Percentiles rank a stretch among this genome's conserved stretches.
These are phyloP conservation scores for Chytridium lagenaria DNA, from an alignment of 371 early-diverging fungal species.

Conservation along the genomic window DNA sequence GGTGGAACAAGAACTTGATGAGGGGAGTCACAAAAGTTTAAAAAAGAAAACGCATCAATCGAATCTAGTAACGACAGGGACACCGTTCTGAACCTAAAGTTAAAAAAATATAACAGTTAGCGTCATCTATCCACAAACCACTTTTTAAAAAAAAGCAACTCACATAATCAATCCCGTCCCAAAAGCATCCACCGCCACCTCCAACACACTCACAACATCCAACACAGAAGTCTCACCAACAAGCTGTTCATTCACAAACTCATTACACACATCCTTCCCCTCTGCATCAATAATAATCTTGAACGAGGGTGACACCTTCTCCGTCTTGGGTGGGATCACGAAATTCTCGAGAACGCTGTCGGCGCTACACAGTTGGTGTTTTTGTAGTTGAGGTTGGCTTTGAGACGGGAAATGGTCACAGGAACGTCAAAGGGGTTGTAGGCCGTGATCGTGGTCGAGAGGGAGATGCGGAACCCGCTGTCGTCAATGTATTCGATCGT, in stretches of 20 bases:
- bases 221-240: not conserved
- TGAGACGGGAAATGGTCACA: slow-evolving; percentile 9
- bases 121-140: too few relatives aligned
- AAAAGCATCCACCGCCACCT: not conserved
- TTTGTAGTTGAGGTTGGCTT: slow-evolving; percentile 17
- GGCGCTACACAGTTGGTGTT: not conserved
- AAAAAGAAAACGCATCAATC: too few relatives aligned
- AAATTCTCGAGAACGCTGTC: not conserved
- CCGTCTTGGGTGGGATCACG: not conserved
- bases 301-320: not conserved
- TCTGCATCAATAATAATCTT: not conserved
- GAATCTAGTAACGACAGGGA: too few relatives aligned
- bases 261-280: not conserved
- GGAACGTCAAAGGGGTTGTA: slow-evolving; percentile 29
- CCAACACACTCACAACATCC: not conserved
- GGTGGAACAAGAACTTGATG: too few relatives aligned
- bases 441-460: not conserved
- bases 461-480: slow-evolving; percentile 3
- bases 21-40: too few relatives aligned
- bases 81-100: too few relatives aligned
- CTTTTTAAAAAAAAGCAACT: too few relatives aligned
- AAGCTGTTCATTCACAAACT: slow-evolving; percentile 1
- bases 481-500: slow-evolving; percentile 8
- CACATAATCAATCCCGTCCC: not conserved
- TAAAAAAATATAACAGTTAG: too few relatives aligned